Evolutionary conservation across 495 filamentous ascomycete species (phyloP).

Genomic region (Pseudoneurospora amorphoporcata): DNA sequence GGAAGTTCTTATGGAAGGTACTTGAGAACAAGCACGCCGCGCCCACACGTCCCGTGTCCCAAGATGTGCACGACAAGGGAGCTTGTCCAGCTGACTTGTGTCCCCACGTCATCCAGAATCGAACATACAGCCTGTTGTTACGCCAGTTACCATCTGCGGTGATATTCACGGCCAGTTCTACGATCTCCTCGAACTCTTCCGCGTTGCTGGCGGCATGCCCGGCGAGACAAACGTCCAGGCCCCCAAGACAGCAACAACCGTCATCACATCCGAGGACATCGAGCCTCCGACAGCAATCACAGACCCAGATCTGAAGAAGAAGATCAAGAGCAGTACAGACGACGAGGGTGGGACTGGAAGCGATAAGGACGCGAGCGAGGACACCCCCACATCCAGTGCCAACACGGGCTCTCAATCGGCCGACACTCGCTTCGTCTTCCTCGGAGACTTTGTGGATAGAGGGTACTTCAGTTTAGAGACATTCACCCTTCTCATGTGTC

Average conservation of each 20-base stretch:
- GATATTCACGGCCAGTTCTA: conserved; percentile 99
- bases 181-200: conserved; percentile 92
- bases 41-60: background rate
- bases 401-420: conserved; percentile 45
- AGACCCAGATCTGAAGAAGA: conserved; percentile 72
- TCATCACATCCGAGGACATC: conserved; percentile 76
- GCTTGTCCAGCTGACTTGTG: background rate
- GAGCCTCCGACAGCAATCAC: conserved; percentile 79
- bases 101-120: conserved; percentile 53
- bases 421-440: conserved; percentile 82
- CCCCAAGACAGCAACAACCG: conserved; percentile 50
- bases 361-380: conserved; percentile 29
- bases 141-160: conserved; percentile 95
- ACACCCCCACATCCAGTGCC: conserved; percentile 29
- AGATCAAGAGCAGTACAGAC: conserved; percentile 44
- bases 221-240: conserved; percentile 57
- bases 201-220: conserved; percentile 91
- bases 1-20: conserved; percentile 95
- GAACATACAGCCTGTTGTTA: conserved; percentile 92
- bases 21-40: conserved; percentile 7
- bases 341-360: conserved; percentile 23
- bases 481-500: conserved; percentile 85
- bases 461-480: conserved; percentile 98
- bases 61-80: background rate
- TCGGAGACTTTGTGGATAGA: conserved; percentile 95